phyloP scores from a whole-genome alignment of 331 rosid genomes.

The Saraca asoca region DNA sequence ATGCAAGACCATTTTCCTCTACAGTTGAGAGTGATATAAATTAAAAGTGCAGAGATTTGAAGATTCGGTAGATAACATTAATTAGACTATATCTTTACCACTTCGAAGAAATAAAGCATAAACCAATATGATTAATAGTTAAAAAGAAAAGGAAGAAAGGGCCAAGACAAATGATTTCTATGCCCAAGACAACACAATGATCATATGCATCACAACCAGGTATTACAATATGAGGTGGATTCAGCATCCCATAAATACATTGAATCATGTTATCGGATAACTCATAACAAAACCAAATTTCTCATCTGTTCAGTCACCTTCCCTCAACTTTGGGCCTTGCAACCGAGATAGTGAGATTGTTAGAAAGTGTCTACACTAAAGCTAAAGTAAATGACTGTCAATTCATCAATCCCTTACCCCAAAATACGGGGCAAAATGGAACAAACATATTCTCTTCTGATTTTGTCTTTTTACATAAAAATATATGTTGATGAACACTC shows the following conservation, averaged over 20 bases:
- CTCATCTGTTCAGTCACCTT: slow-evolving; percentile 30
- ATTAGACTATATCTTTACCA: too few relatives aligned
- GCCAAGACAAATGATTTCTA: too few relatives aligned
- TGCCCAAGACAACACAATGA: background rate
- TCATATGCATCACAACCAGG: background rate
- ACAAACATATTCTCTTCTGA: slow-evolving; percentile 19
- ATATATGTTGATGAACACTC: slow-evolving; percentile 31
- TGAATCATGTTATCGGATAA: slow-evolving; percentile 34
- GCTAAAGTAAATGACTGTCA: slow-evolving; percentile 14
- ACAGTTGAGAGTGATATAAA: too few relatives aligned
- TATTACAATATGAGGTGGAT: slow-evolving; percentile 22
- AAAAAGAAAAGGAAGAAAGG: too few relatives aligned
- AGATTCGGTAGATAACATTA: too few relatives aligned
- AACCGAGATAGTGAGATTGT: slow-evolving; percentile 31
- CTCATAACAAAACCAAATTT: slow-evolving; percentile 21
- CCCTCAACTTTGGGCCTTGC: slow-evolving; percentile 34
- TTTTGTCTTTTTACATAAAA: slow-evolving; percentile 34
- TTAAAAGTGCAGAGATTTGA: too few relatives aligned
- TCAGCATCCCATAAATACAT: slow-evolving; percentile 28
- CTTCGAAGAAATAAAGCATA: too few relatives aligned
- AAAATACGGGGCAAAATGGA: background rate
- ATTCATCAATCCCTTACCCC: slow-evolving; percentile 17
- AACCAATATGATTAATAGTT: background rate
- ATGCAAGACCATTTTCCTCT: too few relatives aligned
- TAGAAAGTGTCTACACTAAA: slow-evolving; percentile 27